A percentile compares a stretch with the other conserved stretches of the same genome.
These are phyloP conservation scores for Sporisorium scitamineum DNA, from an alignment of 1,284 basidiomycete genomes.

Conservation along the genomic window DNA sequence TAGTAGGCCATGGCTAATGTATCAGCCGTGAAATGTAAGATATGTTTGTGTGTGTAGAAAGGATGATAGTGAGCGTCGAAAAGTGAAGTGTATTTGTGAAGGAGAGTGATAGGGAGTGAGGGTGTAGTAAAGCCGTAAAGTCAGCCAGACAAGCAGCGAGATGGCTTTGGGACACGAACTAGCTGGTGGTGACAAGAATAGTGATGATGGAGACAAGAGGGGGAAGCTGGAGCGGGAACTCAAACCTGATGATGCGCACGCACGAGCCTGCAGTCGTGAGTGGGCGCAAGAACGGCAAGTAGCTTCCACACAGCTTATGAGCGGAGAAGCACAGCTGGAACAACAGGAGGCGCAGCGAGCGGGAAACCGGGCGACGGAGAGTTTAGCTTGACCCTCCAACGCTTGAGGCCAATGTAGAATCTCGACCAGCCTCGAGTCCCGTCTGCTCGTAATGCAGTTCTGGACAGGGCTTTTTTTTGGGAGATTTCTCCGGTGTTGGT, in stretches of 20 bases:
- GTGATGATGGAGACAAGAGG: conserved; percentile 5
- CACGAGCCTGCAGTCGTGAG: background rate
- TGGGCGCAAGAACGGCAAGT: background rate
- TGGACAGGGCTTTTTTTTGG: background rate
- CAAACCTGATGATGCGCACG: conserved; percentile 4
- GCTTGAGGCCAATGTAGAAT: conserved; percentile 18
- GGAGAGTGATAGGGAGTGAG: background rate
- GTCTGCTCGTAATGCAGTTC: background rate
- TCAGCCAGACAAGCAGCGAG: background rate
- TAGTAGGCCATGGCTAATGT: conserved; percentile 28
- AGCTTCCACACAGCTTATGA: background rate
- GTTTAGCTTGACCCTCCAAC: too few relatives aligned
- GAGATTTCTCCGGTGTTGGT: background rate
- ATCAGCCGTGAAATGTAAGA: background rate
- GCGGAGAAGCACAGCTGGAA: conserved; percentile 11
- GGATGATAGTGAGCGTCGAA: background rate
- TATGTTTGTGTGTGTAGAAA: background rate
- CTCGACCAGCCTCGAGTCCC: conserved; percentile 19
- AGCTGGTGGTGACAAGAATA: background rate
- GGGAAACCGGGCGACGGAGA: background rate
- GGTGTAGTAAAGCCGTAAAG: too few relatives aligned
- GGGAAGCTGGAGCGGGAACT: background rate
- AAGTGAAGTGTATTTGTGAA: background rate
- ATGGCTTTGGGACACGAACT: background rate
- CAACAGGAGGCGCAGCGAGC: background rate